Conservation (phyloP, 2,329 filamentous ascomycete species). For the Emergomyces africanus region DNA sequence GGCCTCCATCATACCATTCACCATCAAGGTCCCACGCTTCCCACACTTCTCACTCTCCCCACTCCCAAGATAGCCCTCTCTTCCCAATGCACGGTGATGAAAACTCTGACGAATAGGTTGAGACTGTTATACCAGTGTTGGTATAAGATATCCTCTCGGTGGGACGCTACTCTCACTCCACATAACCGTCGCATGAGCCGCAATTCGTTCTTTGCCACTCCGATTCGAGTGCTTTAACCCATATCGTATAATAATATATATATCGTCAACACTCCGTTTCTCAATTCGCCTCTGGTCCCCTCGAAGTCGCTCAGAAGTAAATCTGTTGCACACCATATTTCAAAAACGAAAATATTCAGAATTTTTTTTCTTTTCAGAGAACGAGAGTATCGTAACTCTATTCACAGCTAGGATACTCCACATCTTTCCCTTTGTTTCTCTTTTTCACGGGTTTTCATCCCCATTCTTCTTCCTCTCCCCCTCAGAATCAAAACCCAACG, state of each 20-base stretch:
- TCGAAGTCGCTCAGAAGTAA: background rate
- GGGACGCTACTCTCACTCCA: background rate
- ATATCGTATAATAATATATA: background rate
- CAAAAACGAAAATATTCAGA: background rate
- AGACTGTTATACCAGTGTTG: background rate
- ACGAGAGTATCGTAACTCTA: background rate
- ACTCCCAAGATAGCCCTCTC: background rate
- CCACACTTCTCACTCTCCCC: background rate
- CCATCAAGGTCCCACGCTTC: background rate
- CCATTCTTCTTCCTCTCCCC: conserved; percentile 45
- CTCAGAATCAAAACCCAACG: conserved; percentile 69
- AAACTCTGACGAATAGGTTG: background rate
- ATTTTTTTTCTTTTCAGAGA: no score
- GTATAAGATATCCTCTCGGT: background rate
- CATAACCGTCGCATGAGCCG: background rate
- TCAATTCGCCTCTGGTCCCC: background rate
- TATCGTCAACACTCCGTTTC: background rate
- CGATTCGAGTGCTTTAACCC: background rate
- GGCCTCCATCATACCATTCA: background rate
- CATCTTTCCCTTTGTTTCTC: background rate
- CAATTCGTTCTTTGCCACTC: background rate
- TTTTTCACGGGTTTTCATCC: background rate
- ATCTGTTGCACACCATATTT: background rate
- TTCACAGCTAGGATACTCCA: background rate
- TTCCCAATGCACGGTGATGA: background rate